A percentile compares a stretch with the other conserved stretches of the same genome.
Conservation (phyloP, 163 green algal genomes). For the Dunaliella salina region DNA sequence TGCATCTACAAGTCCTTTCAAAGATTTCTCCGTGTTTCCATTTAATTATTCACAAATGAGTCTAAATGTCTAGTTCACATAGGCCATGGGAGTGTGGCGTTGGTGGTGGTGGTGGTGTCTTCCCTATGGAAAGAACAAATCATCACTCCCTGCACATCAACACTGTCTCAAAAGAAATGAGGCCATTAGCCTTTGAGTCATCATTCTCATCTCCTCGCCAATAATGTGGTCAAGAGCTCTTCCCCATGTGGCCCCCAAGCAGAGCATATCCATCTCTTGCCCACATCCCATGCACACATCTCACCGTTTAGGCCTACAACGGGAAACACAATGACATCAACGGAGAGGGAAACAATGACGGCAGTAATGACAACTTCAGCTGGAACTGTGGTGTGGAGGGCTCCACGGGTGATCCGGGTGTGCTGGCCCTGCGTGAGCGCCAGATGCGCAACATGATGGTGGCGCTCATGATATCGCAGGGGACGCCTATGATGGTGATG, state of each 20-base stretch:
- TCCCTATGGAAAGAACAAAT: too few species aligned
- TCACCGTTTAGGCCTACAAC: slow-evolving; percentile 69
- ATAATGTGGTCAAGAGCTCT: too few species aligned
- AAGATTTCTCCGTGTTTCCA: too few species aligned
- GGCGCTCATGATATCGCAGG: slow-evolving; percentile 79
- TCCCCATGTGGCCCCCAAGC: neutral
- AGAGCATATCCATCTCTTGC: neutral
- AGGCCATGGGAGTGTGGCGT: too few species aligned
- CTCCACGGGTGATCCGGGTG: slow-evolving; percentile 13
- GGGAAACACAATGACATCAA: slow-evolving; percentile 91
- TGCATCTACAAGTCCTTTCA: too few species aligned
- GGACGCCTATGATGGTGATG: slow-evolving; percentile 85
- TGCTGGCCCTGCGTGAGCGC: slow-evolving; percentile 21
- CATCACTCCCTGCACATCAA: too few species aligned
- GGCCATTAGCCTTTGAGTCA: too few species aligned
- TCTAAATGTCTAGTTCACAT: too few species aligned
- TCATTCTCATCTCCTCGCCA: too few species aligned
- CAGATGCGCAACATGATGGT: slow-evolving; percentile 92
- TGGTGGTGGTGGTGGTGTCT: too few species aligned
- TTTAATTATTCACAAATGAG: too few species aligned
- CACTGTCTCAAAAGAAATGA: too few species aligned
- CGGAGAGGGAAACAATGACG: slow-evolving; percentile 80
- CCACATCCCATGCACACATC: neutral
- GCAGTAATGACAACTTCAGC: slow-evolving; percentile 90
- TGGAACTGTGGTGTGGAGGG: slow-evolving; percentile 95